Percentiles rank a stretch among this genome's conserved stretches.
Evolutionary conservation across 805 yeast genomes (phyloP).

Genomic region (Candida ficus): DNA sequence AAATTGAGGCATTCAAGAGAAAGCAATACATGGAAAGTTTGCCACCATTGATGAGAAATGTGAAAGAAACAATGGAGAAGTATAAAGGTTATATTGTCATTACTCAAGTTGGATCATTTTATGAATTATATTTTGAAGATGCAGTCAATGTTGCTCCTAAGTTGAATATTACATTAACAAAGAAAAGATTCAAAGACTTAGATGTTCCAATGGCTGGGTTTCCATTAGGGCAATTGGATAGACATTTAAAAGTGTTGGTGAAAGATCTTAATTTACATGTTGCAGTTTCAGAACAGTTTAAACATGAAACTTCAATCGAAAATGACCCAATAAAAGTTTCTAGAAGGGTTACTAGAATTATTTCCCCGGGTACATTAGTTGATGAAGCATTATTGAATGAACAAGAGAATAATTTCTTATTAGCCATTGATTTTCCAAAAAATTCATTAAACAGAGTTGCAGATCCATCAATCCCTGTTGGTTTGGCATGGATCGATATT

Average conservation of each 20-base stretch:
- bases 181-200: conserved; percentile 37
- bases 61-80: conserved; percentile 37
- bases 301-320: conserved; percentile 23
- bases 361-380: conserved; percentile 89
- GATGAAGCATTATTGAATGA: conserved; percentile 81
- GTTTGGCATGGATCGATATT: conserved; percentile 85
- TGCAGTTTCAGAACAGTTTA: conserved; percentile 73
- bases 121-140: conserved; percentile 84
- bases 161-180: conserved; percentile 68
- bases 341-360: conserved; percentile 70
- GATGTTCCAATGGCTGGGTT: conserved; percentile 86
- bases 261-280: conserved; percentile 66
- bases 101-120: conserved; percentile 83
- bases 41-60: conserved; percentile 32
- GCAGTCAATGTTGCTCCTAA: conserved; percentile 69
- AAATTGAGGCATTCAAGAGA: background rate
- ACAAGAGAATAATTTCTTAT: conserved; percentile 63
- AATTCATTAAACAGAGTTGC: conserved; percentile 34
- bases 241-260: conserved; percentile 71
- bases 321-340: conserved; percentile 39
- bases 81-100: conserved; percentile 53
- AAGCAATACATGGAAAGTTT: conserved; percentile 11
- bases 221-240: conserved; percentile 64
- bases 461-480: conserved; percentile 43
- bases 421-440: conserved; percentile 59